Evolutionary conservation across 2,329 filamentous ascomycete species (phyloP).

Genomic region (Aureobasidium melanogenum): DNA sequence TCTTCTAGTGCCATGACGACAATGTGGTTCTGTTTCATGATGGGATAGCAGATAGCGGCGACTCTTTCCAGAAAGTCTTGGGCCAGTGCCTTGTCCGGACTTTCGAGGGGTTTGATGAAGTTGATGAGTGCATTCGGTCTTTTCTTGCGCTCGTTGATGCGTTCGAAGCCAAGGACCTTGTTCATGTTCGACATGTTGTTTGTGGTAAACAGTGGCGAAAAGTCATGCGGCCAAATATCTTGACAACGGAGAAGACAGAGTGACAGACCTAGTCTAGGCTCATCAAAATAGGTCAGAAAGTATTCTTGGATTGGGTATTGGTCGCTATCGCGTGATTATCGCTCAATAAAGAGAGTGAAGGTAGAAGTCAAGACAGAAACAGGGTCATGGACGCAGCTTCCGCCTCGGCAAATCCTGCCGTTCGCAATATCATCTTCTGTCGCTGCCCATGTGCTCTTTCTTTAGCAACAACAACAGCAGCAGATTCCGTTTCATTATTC

Average conservation of each 20-base stretch:
- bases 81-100: constrained; percentile 47
- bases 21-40: constrained; percentile 39
- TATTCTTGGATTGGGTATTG: neutral
- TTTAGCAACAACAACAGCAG: neutral
- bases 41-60: constrained; percentile 68
- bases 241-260: too few species aligned
- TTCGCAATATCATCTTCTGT: neutral
- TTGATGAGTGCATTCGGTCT: constrained; percentile 71
- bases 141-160: constrained; percentile 65
- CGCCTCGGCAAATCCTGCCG: neutral
- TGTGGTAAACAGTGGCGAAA: neutral
- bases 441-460: neutral
- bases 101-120: constrained; percentile 70
- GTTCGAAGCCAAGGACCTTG: constrained; percentile 72
- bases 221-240: neutral
- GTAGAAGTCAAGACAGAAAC: neutral
- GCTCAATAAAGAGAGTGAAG: neutral
- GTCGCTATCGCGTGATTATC: neutral
- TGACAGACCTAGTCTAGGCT: neutral
- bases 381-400: neutral
- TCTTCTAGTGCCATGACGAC: constrained; percentile 58
- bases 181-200: constrained; percentile 15
- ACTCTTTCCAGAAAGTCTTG: constrained; percentile 67
- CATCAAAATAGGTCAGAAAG: neutral
- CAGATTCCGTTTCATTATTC: too few species aligned